Evolutionary conservation across 108 stramenopile genomes (phyloP).

Genomic region (Fragilaria radians): DNA sequence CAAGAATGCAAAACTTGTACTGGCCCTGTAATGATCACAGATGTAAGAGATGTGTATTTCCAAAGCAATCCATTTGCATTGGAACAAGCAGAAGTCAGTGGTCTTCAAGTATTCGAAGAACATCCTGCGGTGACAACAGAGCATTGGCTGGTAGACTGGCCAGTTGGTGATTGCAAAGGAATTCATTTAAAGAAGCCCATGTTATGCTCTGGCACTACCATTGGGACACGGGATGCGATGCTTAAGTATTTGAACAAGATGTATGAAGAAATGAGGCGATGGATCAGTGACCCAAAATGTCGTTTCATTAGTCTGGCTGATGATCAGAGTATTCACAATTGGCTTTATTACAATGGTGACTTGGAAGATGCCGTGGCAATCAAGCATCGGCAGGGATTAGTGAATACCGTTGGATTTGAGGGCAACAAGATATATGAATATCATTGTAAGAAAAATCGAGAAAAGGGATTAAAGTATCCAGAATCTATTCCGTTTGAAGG

Average conservation of each 20-base stretch:
- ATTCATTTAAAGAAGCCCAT: slow-evolving; percentile 32
- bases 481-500: background rate
- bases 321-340: slow-evolving; percentile 80
- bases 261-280: slow-evolving; percentile 55
- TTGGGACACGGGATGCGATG: slow-evolving; percentile 67
- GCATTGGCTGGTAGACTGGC: slow-evolving; percentile 52
- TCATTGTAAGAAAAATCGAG: background rate
- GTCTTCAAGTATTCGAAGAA: slow-evolving; percentile 58
- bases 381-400: slow-evolving; percentile 21
- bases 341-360: slow-evolving; percentile 56
- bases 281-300: slow-evolving; percentile 45
- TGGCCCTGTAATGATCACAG: slow-evolving; percentile 58
- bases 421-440: background rate
- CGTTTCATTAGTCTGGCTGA: slow-evolving; percentile 42
- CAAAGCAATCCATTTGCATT: slow-evolving; percentile 68
- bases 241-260: slow-evolving; percentile 54
- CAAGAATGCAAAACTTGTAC: slow-evolving; percentile 56
- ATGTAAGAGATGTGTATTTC: slow-evolving; percentile 61
- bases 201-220: slow-evolving; percentile 64
- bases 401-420: slow-evolving; percentile 19
- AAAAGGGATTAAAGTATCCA: background rate
- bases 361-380: slow-evolving; percentile 36
- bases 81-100: slow-evolving; percentile 35
- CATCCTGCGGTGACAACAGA: slow-evolving; percentile 42
- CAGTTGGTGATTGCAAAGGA: slow-evolving; percentile 33